phyloP scores from a whole-genome alignment of 2,329 filamentous ascomycete species.

The Zymoseptoria tritici region DNA sequence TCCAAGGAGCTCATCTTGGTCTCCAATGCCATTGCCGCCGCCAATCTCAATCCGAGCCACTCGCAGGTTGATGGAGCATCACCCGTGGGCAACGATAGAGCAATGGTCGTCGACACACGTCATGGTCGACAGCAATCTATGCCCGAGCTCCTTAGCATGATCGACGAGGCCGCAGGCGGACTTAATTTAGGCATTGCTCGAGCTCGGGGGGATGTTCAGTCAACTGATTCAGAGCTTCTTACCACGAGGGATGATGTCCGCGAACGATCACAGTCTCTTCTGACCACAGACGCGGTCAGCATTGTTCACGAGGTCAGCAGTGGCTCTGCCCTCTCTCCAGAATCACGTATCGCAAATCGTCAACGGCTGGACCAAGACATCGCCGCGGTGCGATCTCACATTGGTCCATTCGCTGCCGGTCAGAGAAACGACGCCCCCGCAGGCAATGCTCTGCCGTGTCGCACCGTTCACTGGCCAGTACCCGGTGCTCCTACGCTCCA shows the following conservation, averaged over 20 bases:
- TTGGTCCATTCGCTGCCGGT: not conserved
- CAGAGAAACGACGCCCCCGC: not conserved
- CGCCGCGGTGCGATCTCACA: slow-evolving; percentile 3
- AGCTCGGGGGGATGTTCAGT: not conserved
- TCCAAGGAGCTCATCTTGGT: slow-evolving; percentile 22
- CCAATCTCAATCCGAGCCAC: slow-evolving; percentile 1
- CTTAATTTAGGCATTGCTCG: slow-evolving; percentile 16
- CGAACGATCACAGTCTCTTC: not conserved
- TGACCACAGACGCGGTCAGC: not conserved
- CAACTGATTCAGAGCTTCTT: not conserved
- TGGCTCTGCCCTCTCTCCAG: not conserved
- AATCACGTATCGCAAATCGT: slow-evolving; percentile 21
- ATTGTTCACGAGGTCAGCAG: not conserved
- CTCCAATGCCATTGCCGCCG: slow-evolving; percentile 16
- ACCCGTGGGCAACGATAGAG: slow-evolving; percentile 3
- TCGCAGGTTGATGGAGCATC: slow-evolving; percentile 13
- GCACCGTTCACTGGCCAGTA: not conserved
- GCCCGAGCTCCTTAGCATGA: slow-evolving; percentile 30
- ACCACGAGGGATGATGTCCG: not conserved
- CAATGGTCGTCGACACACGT: slow-evolving; percentile 27
- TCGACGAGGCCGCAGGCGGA: slow-evolving; percentile 32
- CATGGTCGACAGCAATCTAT: slow-evolving; percentile 25
- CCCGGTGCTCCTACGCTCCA: not conserved
- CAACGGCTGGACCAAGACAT: slow-evolving; percentile 10
- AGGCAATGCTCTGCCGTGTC: not conserved